Evolutionary conservation across 495 filamentous ascomycete species (phyloP).

Genomic region (Sordaria brevicollis): DNA sequence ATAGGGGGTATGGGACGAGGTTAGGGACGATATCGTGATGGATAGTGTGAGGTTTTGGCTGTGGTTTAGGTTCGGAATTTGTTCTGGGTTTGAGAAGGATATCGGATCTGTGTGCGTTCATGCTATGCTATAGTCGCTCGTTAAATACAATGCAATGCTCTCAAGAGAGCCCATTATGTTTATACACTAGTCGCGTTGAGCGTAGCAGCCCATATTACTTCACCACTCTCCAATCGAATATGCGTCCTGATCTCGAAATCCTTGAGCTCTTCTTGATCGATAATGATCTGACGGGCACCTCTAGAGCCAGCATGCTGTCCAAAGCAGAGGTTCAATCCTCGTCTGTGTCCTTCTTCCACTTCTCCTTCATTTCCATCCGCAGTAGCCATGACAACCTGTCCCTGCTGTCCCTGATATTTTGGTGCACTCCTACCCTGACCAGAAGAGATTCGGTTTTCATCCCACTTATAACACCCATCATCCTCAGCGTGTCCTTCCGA

Average conservation of each 20-base stretch:
- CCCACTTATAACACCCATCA: slow-evolving; percentile 51
- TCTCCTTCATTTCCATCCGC: not conserved
- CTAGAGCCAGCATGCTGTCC: slow-evolving; percentile 63
- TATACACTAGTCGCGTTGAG: slow-evolving; percentile 65
- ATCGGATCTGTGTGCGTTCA: no score
- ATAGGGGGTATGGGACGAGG: not conserved
- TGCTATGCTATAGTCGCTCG: no score
- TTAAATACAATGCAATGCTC: no score
- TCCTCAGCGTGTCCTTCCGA: slow-evolving; percentile 66
- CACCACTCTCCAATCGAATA: slow-evolving; percentile 53
- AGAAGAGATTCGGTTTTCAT: no score
- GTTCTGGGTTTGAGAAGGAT: no score
- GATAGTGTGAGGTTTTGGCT: no score
- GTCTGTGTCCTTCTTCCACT: not conserved
- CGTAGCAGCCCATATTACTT: slow-evolving; percentile 43
- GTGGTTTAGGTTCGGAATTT: no score
- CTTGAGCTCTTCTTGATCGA: slow-evolving; percentile 27
- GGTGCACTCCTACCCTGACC: no score
- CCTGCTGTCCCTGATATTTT: no score
- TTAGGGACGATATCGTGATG: not conserved
- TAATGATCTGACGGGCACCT: slow-evolving; percentile 47
- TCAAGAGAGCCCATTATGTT: no score
- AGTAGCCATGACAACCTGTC: slow-evolving; percentile 13
- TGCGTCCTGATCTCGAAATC: slow-evolving; percentile 47
- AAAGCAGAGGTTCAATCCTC: slow-evolving; percentile 48